Percentiles rank a stretch among this genome's conserved stretches.
phyloP scores from a whole-genome alignment of 1,284 basidiomycete species.

The Tetrapyrgos nigripes region DNA sequence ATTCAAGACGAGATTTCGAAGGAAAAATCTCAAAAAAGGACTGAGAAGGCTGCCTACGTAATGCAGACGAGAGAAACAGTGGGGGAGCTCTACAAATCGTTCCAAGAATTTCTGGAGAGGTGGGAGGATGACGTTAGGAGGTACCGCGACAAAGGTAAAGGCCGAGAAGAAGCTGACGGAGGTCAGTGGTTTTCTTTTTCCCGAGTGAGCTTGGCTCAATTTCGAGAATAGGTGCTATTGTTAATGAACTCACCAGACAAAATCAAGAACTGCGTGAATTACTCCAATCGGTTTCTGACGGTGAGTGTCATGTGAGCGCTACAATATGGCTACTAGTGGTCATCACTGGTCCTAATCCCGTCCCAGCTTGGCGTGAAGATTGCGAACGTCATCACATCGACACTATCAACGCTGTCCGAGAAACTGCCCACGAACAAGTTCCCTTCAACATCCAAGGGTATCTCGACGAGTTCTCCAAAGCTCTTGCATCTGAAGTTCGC shows the following conservation, averaged over 20 bases:
- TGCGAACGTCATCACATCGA: constrained; percentile 65
- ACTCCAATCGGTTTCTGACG: constrained; percentile 54
- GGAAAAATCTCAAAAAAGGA: constrained; percentile 60
- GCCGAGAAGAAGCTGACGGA: constrained; percentile 56
- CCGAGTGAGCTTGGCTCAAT: constrained; percentile 8
- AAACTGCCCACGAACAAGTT: constrained; percentile 72
- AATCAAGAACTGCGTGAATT: constrained; percentile 59
- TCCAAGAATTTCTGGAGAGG: constrained; percentile 56
- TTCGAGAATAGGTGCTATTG: constrained; percentile 58
- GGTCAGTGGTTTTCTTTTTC: neutral
- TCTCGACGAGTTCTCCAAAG: constrained; percentile 82
- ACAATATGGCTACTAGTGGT: too few relatives aligned
- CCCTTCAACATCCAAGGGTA: constrained; percentile 83
- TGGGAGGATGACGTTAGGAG: constrained; percentile 51
- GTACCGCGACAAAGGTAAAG: too few relatives aligned
- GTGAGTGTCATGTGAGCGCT: constrained; percentile 40
- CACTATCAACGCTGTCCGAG: constrained; percentile 63
- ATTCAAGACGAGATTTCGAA: constrained; percentile 62
- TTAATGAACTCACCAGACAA: constrained; percentile 58
- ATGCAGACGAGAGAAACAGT: constrained; percentile 66
- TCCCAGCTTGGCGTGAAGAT: constrained; percentile 66
- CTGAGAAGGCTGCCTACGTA: constrained; percentile 58
- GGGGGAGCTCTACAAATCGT: constrained; percentile 56
- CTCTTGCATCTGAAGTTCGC: constrained; percentile 77
- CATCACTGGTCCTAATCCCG: too few relatives aligned